These are phyloP conservation scores for Heliocybe sulcata DNA, from an alignment of 1,284 basidiomycete genomes.

Conservation along the genomic window DNA sequence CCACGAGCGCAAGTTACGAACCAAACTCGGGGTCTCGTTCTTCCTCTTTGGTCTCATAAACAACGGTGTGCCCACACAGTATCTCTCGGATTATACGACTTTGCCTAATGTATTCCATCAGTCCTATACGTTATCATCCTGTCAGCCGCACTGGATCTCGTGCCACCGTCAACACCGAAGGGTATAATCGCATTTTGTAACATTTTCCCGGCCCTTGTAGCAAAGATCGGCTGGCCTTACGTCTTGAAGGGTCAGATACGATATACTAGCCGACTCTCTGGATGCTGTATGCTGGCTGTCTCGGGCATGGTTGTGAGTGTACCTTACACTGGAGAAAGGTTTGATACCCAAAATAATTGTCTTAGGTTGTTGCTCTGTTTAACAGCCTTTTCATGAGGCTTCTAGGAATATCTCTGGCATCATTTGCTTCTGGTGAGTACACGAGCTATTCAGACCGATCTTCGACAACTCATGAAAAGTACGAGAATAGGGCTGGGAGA, in stretches of 20 bases:
- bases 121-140: constrained; percentile 95
- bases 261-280: constrained; percentile 68
- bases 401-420: constrained; percentile 84
- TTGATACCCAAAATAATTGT: not conserved
- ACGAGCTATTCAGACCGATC: not conserved
- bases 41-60: constrained; percentile 55
- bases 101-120: constrained; percentile 18
- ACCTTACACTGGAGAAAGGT: not conserved
- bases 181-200: constrained; percentile 94
- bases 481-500: constrained; percentile 72
- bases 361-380: constrained; percentile 79
- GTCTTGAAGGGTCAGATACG: constrained; percentile 76
- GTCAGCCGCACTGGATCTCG: constrained; percentile 91
- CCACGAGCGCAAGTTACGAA: not conserved
- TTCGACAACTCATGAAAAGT: not conserved
- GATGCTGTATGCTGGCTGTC: constrained; percentile 71
- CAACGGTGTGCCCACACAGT: constrained; percentile 31
- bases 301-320: constrained; percentile 71
- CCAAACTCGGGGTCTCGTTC: constrained; percentile 32
- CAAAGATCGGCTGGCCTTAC: constrained; percentile 94
- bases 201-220: constrained; percentile 73
- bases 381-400: constrained; percentile 66
- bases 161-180: constrained; percentile 84
- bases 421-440: constrained; percentile 77
- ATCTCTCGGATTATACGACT: not conserved